A percentile compares a stretch with the other conserved stretches of the same genome.
phyloP scores from a whole-genome alignment of 306 rosid species.

The Quercus alba region DNA sequence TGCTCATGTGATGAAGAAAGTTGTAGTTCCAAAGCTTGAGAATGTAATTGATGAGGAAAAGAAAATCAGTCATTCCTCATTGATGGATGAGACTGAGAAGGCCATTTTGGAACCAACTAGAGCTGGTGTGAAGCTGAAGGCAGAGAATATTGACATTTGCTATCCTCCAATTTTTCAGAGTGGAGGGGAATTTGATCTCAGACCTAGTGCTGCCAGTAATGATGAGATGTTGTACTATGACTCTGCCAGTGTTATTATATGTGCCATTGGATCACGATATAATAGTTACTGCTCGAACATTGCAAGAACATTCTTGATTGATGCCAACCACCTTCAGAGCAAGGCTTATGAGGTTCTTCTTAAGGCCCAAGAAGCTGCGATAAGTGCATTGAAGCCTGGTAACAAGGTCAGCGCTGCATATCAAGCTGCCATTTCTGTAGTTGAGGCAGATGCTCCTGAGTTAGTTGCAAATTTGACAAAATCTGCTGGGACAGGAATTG shows the following conservation, averaged over 20 bases:
- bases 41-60: conserved; percentile 89
- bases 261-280: conserved; percentile 92
- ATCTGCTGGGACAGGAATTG: conserved; percentile 90
- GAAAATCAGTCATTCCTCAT: conserved; percentile 68
- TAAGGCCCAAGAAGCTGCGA: conserved; percentile 80
- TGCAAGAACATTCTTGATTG: conserved; percentile 87
- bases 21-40: conserved; percentile 84
- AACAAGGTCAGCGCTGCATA: conserved; percentile 64
- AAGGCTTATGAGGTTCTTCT: conserved; percentile 87
- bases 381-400: conserved; percentile 64
- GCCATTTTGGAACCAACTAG: conserved; percentile 76
- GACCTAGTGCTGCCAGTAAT: conserved; percentile 90
- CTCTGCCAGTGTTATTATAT: conserved; percentile 79
- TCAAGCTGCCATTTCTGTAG: conserved; percentile 72
- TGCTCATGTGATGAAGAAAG: conserved; percentile 67
- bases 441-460: conserved; percentile 80
- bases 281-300: conserved; percentile 89
- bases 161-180: conserved; percentile 96
- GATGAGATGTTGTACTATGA: conserved; percentile 80
- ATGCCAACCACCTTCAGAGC: conserved; percentile 76
- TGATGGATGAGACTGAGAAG: conserved; percentile 95
- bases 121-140: conserved; percentile 67
- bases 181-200: conserved; percentile 93
- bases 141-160: conserved; percentile 91
- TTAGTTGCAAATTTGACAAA: conserved; percentile 66